Evolutionary conservation across 2,329 filamentous ascomycete species (phyloP), one percentile per base, ranked within the genome.

Genomic region (Thermoascus crustaceus): DNA sequence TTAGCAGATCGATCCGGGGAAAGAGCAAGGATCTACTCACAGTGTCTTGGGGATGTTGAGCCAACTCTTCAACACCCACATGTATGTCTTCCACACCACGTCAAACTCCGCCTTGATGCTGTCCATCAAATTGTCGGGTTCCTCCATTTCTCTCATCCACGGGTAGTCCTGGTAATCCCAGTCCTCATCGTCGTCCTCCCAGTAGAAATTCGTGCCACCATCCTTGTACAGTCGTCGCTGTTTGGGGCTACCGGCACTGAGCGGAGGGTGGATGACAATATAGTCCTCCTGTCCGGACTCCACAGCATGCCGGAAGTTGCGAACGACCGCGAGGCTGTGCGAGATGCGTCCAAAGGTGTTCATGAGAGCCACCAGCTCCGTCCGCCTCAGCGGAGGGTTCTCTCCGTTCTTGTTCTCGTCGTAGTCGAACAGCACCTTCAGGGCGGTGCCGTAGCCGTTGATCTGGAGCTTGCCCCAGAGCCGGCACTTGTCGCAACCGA

Each of bases 401-500:
- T 76, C 73, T 16, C 69, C 69, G 18, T 68, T 71, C 49, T 78
- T 72, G 5, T 67, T 73, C 44, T 80, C 73, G 46, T 94, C 87
- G 44, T 87, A 91, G 60, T 98, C 91, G 52, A 98, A 98, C 1
- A 98, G 73, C 4, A 98, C 82, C 65, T 98, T 98, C 43, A 98
- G 68, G 0, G 91, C 91, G 0, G 91, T 86, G 32, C 91, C 91
- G 56, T 95, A 96, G 2, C 91, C 91, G 8, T 85, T 84, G 1
- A 87, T 94, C 65, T 98, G 91, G 23, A 98, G 67, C 65, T 98
- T 98, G 32, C 91, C 91, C 91, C 91, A 98, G 2, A 98, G 78
- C 6, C 91, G 80, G 64, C 91, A 98, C 67, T 98, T 98, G 67
- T 98, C 91, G 61, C 91, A 98, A 29, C 91, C 91, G 13, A 96